Percentiles rank a stretch among this genome's conserved stretches.
phyloP scores from a whole-genome alignment of 768 basidiomycete genomes.

The Mycena leptocephala region DNA sequence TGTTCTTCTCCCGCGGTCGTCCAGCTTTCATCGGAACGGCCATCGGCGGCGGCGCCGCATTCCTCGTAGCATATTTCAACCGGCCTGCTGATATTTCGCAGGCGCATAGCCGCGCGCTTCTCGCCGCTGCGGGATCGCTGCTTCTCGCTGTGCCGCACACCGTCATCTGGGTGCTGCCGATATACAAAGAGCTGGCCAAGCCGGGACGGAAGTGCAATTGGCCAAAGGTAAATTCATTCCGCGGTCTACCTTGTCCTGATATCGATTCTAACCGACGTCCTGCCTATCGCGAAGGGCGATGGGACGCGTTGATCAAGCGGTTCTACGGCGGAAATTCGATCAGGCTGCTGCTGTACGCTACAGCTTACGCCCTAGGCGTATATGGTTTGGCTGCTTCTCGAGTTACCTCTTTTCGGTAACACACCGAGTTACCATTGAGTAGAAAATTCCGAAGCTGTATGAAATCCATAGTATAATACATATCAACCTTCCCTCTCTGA shows the following conservation, averaged over 20 bases:
- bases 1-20: background rate
- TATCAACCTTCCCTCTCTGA: no score
- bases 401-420: background rate
- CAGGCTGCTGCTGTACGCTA: slow-evolving; percentile 5
- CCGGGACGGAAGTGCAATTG: background rate
- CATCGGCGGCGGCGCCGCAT: slow-evolving; percentile 8
- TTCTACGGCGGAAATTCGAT: slow-evolving; percentile 8
- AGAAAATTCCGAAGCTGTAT: no score
- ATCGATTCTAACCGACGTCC: no score
- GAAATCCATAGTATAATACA: no score
- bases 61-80: slow-evolving; percentile 10
- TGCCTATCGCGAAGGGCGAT: background rate
- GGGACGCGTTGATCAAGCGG: slow-evolving; percentile 7
- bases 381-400: slow-evolving; percentile 7
- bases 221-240: slow-evolving; percentile 1
- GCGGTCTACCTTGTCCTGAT: background rate
- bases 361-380: slow-evolving; percentile 3
- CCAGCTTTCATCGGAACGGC: background rate
- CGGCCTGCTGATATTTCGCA: slow-evolving; percentile 8
- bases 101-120: slow-evolving; percentile 9
- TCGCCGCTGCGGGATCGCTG: background rate
- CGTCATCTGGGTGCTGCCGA: slow-evolving; percentile 9
- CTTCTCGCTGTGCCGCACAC: slow-evolving; percentile 18
- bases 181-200: slow-evolving; percentile 10
- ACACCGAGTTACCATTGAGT: no score